Percentiles rank a stretch among this genome's conserved stretches.
These are phyloP conservation scores for Crucibulum laeve DNA, from an alignment of 768 basidiomycete genomes.

Conservation along the genomic window DNA sequence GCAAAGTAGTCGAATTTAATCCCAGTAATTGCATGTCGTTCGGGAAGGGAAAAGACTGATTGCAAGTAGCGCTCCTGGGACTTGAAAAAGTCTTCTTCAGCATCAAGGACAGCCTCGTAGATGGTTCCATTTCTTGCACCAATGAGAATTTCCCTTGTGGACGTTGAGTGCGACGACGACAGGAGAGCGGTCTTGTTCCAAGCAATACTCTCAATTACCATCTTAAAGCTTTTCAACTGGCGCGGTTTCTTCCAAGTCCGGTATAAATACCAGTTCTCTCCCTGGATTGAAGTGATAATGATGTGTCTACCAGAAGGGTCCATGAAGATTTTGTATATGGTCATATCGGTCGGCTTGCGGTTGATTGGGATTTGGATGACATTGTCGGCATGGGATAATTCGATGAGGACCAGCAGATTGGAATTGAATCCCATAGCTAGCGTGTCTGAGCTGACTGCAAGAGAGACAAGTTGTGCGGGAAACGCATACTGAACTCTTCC, in stretches of 20 bases:
- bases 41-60: constrained; percentile 71
- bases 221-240: constrained; percentile 74
- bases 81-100: constrained; percentile 90
- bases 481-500: constrained; percentile 86
- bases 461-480: constrained; percentile 76
- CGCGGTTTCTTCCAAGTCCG: constrained; percentile 78
- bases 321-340: constrained; percentile 79
- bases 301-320: constrained; percentile 94
- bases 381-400: constrained; percentile 83
- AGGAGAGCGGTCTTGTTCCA: constrained; percentile 79
- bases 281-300: constrained; percentile 77
- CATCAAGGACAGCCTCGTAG: constrained; percentile 86
- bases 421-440: constrained; percentile 80
- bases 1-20: constrained; percentile 76
- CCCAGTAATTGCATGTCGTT: constrained; percentile 80
- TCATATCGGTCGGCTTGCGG: constrained; percentile 70
- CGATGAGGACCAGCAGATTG: constrained; percentile 82
- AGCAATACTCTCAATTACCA: constrained; percentile 85
- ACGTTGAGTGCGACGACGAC: constrained; percentile 62
- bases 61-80: constrained; percentile 79
- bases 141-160: constrained; percentile 82
- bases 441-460: constrained; percentile 83
- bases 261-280: constrained; percentile 93
- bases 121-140: constrained; percentile 83
- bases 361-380: constrained; percentile 77